A percentile compares a stretch with the other conserved stretches of the same genome.
Conservation (phyloP, 2,329 filamentous ascomycete genomes). For the Neonectria sp. region DNA sequence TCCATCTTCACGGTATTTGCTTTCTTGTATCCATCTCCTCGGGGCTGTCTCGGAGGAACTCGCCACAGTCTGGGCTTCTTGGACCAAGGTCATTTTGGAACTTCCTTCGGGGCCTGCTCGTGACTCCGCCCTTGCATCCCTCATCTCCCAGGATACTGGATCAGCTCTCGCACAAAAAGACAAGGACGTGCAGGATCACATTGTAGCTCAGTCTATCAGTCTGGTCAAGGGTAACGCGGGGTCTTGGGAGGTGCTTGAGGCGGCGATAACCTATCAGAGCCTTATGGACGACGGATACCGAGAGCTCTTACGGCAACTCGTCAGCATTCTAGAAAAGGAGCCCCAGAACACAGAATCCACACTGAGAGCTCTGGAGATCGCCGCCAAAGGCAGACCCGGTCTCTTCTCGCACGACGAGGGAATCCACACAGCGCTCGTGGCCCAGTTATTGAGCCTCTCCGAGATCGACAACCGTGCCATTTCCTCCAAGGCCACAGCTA, state of each 20-base stretch:
- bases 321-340: conserved; percentile 50
- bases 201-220: conserved; percentile 59
- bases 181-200: conserved; percentile 61
- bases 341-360: conserved; percentile 48
- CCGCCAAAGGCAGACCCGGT: conserved; percentile 61
- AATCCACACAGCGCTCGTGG: conserved; percentile 65
- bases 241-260: conserved; percentile 64
- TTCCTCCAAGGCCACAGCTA: conserved; percentile 57
- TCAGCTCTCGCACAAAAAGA: conserved; percentile 56
- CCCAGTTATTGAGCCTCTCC: conserved; percentile 67
- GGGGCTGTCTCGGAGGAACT: conserved; percentile 60
- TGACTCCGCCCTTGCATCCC: conserved; percentile 55
- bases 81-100: conserved; percentile 59
- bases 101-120: conserved; percentile 42
- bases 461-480: conserved; percentile 61
- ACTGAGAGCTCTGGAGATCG: conserved; percentile 64
- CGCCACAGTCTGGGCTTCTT: conserved; percentile 60
- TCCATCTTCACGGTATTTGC: conserved; percentile 76
- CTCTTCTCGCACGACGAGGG: conserved; percentile 62
- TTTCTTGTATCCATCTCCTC: conserved; percentile 75
- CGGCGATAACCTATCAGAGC: conserved; percentile 60
- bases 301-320: conserved; percentile 54
- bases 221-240: conserved; percentile 53
- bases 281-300: conserved; percentile 55
- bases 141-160: conserved; percentile 64